Conservation (phyloP, 208 protist species). For the Endotrypanum monterogeii region DNA sequence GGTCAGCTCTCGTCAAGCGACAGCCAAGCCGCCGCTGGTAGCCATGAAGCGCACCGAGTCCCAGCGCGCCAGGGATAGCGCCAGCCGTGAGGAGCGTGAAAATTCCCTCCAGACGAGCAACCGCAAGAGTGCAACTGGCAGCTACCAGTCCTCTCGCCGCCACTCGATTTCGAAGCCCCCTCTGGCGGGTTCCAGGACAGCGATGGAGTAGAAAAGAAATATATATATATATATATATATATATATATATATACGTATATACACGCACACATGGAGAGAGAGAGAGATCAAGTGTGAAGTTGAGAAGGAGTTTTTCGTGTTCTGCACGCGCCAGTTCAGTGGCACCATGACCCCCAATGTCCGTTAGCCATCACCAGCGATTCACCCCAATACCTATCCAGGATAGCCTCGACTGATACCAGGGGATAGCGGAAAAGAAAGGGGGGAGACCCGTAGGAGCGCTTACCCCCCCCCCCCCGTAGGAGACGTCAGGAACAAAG, state of each 20-base stretch:
- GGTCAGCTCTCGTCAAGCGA: conserved; percentile 21
- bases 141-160: conserved; percentile 42
- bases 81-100: conserved; percentile 26
- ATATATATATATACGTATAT: no score
- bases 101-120: conserved; percentile 15
- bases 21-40: conserved; percentile 37
- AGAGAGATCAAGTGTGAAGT: no score
- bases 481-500: not conserved
- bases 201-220: conserved; percentile 49
- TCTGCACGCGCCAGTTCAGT: conserved; percentile 21
- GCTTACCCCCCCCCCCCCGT: not conserved
- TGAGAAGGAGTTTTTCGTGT: conserved; percentile 24
- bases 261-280: conserved; percentile 33
- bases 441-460: not conserved
- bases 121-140: conserved; percentile 30
- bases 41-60: conserved; percentile 39
- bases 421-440: not conserved
- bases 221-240: no score
- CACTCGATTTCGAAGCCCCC: conserved; percentile 54
- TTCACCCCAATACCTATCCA: conserved; percentile 32
- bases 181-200: conserved; percentile 53
- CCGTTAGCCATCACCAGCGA: conserved; percentile 21
- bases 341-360: conserved; percentile 32
- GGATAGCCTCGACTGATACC: conserved; percentile 26
- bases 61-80: conserved; percentile 36